Percentiles rank a stretch among this genome's conserved stretches.
Conservation (phyloP, 305 asterid species). For the Ilex paraguariensis region DNA sequence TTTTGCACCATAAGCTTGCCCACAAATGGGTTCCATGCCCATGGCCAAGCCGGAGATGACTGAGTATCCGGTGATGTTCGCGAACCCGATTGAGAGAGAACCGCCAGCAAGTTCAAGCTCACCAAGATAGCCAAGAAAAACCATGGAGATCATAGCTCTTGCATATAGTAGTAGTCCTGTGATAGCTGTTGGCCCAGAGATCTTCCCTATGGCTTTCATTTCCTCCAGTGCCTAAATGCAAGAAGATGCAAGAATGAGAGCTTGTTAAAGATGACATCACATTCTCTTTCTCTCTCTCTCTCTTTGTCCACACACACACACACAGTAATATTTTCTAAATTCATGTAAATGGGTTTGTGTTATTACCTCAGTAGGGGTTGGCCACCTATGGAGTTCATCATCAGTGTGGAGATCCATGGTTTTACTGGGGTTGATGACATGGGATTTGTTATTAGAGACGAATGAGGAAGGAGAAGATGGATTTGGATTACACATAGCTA, state of each 20-base stretch:
- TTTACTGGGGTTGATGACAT: constrained; percentile 44
- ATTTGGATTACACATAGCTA: constrained; percentile 65
- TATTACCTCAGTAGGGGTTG: constrained; percentile 64
- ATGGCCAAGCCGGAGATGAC: constrained; percentile 89
- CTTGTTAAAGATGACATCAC: too few species aligned
- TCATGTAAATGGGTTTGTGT: too few species aligned
- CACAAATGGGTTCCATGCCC: constrained; percentile 99
- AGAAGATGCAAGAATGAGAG: neutral
- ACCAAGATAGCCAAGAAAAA: constrained; percentile 84
- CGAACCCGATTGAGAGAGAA: constrained; percentile 82
- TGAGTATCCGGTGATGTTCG: constrained; percentile 92
- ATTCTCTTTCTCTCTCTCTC: too few species aligned
- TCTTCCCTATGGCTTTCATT: constrained; percentile 72
- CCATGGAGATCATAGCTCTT: constrained; percentile 93
- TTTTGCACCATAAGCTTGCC: constrained; percentile 92
- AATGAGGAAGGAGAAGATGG: constrained; percentile 66
- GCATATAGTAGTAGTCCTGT: constrained; percentile 77
- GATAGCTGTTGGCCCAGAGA: constrained; percentile 69
- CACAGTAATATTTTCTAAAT: too few species aligned
- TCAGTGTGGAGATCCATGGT: constrained; percentile 33
- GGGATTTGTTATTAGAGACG: constrained; percentile 36
- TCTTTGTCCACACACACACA: too few species aligned
- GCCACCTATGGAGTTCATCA: constrained; percentile 67
- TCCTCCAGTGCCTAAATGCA: constrained; percentile 59
- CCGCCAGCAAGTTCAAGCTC: constrained; percentile 94